A percentile compares a stretch with the other conserved stretches of the same genome.
Evolutionary conservation across 192 early-diverging fungal genomes (phyloP).

Genomic region (Cladochytrium replicatum): DNA sequence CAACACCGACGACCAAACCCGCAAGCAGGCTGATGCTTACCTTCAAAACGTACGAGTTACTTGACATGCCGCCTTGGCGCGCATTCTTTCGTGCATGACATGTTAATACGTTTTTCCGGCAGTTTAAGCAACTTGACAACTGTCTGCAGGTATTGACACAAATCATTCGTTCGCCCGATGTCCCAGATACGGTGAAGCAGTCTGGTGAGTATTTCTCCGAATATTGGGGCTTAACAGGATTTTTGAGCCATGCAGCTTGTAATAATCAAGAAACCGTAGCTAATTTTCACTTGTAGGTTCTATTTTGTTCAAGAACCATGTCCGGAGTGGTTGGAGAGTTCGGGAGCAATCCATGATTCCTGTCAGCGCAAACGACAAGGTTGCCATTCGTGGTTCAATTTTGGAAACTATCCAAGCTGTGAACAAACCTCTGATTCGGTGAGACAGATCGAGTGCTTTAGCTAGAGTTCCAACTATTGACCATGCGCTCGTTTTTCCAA

Average conservation of each 20-base stretch:
- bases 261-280: no score
- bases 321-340: conserved; percentile 61
- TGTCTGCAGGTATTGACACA: conserved; percentile 39
- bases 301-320: conserved; percentile 86
- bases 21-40: conserved; percentile 72
- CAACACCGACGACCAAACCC: conserved; percentile 67
- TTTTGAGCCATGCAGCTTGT: conserved; percentile 17
- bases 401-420: conserved; percentile 64
- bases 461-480: no score
- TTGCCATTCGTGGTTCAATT: conserved; percentile 60
- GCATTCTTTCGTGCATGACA: background rate
- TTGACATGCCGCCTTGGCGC: background rate
- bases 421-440: conserved; percentile 58
- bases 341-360: conserved; percentile 16
- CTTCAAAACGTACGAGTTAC: conserved; percentile 51
- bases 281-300: conserved; percentile 46
- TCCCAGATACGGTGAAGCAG: conserved; percentile 22
- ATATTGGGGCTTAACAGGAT: background rate
- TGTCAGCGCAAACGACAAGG: conserved; percentile 51
- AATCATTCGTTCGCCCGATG: conserved; percentile 13
- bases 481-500: no score
- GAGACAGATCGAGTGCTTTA: conserved; percentile 40
- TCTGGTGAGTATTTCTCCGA: conserved; percentile 14
- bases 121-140: conserved; percentile 33
- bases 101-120: background rate